A percentile compares a stretch with the other conserved stretches of the same genome.
Conservation (phyloP, 345 rosid genomes). For the Eucalyptus marginata region DNA sequence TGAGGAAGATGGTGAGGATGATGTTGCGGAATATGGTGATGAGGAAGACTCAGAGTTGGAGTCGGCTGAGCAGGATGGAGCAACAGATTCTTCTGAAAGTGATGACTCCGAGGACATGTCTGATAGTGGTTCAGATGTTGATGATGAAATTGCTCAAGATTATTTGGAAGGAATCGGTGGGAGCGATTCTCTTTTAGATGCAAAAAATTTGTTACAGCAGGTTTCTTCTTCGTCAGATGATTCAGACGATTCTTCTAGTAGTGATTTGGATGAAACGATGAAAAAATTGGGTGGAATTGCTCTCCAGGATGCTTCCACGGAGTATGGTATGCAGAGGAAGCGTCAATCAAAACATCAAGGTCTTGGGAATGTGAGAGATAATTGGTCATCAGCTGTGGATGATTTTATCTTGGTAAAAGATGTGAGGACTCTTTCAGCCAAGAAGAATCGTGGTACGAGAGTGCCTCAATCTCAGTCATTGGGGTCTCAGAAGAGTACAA, state of each 20-base stretch:
- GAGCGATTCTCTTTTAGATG: slow-evolving; percentile 31
- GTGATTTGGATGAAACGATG: slow-evolving; percentile 27
- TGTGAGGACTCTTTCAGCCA: slow-evolving; percentile 53
- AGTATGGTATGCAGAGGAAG: slow-evolving; percentile 47
- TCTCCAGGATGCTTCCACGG: slow-evolving; percentile 66
- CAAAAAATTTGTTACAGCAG: slow-evolving; percentile 48
- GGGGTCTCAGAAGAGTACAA: slow-evolving; percentile 47
- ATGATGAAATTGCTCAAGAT: slow-evolving; percentile 76
- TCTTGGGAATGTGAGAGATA: slow-evolving; percentile 9
- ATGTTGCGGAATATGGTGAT: slow-evolving; percentile 5
- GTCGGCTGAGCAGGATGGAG: slow-evolving; percentile 25
- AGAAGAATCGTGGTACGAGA: slow-evolving; percentile 35
- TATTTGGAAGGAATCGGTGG: slow-evolving; percentile 93
- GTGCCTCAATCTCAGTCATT: slow-evolving; percentile 66
- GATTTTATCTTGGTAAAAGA: slow-evolving; percentile 38
- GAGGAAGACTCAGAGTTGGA: slow-evolving; percentile 14
- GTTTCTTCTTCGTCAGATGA: slow-evolving; percentile 28
- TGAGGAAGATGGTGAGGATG: slow-evolving; percentile 39
- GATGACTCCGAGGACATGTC: slow-evolving; percentile 25
- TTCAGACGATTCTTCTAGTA: slow-evolving; percentile 34
- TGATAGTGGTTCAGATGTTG: slow-evolving; percentile 51
- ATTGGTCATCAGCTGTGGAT: slow-evolving; percentile 38
- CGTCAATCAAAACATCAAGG: slow-evolving; percentile 17
- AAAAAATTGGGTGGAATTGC: slow-evolving; percentile 57
- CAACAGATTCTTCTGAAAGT: slow-evolving; percentile 28